Conservation (phyloP, 2,329 filamentous ascomycete species). For the Aspergillus niger region DNA sequence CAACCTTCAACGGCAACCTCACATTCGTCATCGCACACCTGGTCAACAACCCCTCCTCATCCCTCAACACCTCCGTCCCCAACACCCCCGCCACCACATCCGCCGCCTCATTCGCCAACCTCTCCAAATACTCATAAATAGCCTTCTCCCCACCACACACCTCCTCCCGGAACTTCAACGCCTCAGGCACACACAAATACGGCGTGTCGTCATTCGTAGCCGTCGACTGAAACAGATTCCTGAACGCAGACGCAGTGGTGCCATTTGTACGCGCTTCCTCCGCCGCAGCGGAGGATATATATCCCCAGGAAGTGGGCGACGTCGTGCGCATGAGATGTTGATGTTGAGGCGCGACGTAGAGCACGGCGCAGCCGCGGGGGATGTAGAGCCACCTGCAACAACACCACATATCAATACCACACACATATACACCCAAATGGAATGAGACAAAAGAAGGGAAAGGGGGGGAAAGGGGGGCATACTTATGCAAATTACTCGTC, state of each 20-base stretch:
- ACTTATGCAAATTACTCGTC: constrained; percentile 81
- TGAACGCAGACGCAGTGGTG: constrained; percentile 55
- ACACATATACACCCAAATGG: constrained; percentile 1
- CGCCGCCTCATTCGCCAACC: constrained; percentile 66
- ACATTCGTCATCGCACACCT: constrained; percentile 74
- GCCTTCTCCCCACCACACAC: constrained; percentile 72
- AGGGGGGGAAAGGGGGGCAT: constrained; percentile 8
- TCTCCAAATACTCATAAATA: constrained; percentile 65
- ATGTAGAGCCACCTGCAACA: constrained; percentile 70
- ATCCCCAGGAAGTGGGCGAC: constrained; percentile 80
- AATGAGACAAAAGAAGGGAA: neutral
- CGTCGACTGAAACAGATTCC: constrained; percentile 72
- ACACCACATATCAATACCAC: too few species aligned
- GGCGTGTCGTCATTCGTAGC: constrained; percentile 74
- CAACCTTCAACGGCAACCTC: constrained; percentile 63
- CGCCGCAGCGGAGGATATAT: constrained; percentile 50
- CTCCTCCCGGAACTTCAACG: constrained; percentile 69
- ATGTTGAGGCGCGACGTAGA: constrained; percentile 76
- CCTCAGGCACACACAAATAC: constrained; percentile 71
- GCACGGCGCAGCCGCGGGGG: constrained; percentile 76
- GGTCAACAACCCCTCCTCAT: constrained; percentile 50
- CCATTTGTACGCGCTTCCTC: constrained; percentile 53
- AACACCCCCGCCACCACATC: constrained; percentile 62
- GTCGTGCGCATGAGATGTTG: constrained; percentile 74
- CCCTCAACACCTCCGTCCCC: constrained; percentile 70